Percentiles rank a stretch among this genome's conserved stretches.
These are phyloP conservation scores for Spathaspora gorwiae DNA, from an alignment of 805 yeast genomes.

Conservation along the genomic window DNA sequence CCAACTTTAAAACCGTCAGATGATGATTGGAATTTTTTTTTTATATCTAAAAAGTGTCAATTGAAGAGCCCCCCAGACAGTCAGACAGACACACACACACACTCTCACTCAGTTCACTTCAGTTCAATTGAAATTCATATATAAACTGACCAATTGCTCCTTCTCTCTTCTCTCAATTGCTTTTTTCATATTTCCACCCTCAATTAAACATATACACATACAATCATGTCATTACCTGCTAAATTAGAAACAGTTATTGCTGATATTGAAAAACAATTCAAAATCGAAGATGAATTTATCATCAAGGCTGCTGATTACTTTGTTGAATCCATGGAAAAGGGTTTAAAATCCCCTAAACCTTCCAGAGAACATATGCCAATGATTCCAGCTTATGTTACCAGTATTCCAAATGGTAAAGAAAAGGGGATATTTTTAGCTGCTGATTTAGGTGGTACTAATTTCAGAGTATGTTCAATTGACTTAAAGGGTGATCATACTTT, in stretches of 20 bases:
- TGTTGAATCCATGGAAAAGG: constrained; percentile 56
- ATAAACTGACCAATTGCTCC: too few relatives aligned
- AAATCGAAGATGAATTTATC: constrained; percentile 39
- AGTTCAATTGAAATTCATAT: too few relatives aligned
- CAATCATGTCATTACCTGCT: constrained; percentile 5
- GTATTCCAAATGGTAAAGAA: constrained; percentile 82
- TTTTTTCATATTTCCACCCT: too few relatives aligned
- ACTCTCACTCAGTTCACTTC: too few relatives aligned
- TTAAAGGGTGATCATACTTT: constrained; percentile 79
- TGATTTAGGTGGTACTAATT: constrained; percentile 94
- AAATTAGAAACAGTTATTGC: constrained; percentile 24
- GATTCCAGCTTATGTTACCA: constrained; percentile 90
- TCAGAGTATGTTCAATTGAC: constrained; percentile 85
- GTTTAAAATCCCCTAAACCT: constrained; percentile 41
- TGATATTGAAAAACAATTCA: constrained; percentile 37
- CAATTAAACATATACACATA: too few relatives aligned
- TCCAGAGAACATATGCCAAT: constrained; percentile 58
- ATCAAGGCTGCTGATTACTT: constrained; percentile 51
- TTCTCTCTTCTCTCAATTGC: too few relatives aligned
- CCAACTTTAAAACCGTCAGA: too few relatives aligned
- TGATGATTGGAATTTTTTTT: too few relatives aligned
- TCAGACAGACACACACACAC: too few relatives aligned
- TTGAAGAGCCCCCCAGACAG: too few relatives aligned
- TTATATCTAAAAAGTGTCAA: too few relatives aligned
- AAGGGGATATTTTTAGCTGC: constrained; percentile 82